Evolutionary conservation across 1,284 basidiomycete species (phyloP).

Genomic region (Phylloporus gajari): DNA sequence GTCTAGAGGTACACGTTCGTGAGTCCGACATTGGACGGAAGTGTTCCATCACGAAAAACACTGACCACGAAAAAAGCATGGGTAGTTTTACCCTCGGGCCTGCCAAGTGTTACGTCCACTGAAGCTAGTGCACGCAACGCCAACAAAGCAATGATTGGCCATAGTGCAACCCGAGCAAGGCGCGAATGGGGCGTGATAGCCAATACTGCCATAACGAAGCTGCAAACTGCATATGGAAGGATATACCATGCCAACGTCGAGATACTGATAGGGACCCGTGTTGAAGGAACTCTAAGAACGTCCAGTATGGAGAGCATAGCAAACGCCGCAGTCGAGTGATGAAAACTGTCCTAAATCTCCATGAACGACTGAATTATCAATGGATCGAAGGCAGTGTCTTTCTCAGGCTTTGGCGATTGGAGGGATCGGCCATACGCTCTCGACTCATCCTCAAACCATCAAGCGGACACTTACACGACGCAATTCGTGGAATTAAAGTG

Average conservation of each 20-base stretch:
- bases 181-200: conserved; percentile 56
- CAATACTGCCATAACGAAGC: conserved; percentile 60
- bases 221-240: conserved; percentile 53
- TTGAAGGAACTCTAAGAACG: neutral
- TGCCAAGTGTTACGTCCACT: conserved; percentile 52
- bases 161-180: conserved; percentile 53
- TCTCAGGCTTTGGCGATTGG: no score
- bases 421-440: no score
- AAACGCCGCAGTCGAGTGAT: neutral
- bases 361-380: no score
- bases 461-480: no score
- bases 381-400: neutral
- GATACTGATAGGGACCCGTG: neutral
- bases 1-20: conserved; percentile 11
- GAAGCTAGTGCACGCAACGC: conserved; percentile 53
- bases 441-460: no score
- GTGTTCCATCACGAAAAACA: neutral
- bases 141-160: conserved; percentile 54
- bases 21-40: neutral
- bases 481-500: no score
- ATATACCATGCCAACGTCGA: conserved; percentile 31
- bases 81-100: conserved; percentile 48
- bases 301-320: neutral
- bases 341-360: no score
- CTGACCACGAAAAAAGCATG: conserved; percentile 32